These are phyloP conservation scores for Diaporthe australafricana DNA, from an alignment of 2,329 filamentous ascomycete genomes.

Conservation along the genomic window DNA sequence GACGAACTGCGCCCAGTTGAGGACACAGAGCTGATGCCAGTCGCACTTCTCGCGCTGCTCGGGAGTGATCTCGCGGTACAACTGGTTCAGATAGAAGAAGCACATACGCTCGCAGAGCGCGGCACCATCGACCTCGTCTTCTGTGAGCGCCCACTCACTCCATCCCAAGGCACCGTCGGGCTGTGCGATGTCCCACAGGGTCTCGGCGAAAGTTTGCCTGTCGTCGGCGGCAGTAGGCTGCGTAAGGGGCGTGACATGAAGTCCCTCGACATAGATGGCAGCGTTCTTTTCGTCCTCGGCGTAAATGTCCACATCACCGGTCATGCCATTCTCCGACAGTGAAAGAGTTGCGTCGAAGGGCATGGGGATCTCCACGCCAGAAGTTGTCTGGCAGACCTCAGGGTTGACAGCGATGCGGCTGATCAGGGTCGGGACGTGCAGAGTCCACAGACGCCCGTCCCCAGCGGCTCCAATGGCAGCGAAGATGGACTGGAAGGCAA, in stretches of 20 bases:
- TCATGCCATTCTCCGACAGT: conserved; percentile 4
- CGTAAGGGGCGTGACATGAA: conserved; percentile 28
- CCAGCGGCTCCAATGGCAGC: conserved; percentile 22
- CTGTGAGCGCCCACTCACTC: background rate
- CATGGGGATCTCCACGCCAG: background rate
- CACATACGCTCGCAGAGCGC: conserved; percentile 40
- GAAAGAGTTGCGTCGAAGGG: conserved; percentile 3
- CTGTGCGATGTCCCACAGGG: conserved; percentile 23
- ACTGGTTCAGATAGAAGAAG: conserved; percentile 42
- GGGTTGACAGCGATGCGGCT: conserved; percentile 23
- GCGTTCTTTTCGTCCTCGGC: conserved; percentile 11
- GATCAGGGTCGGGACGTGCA: conserved; percentile 30
- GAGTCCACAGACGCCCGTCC: conserved; percentile 6
- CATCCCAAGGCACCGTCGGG: conserved; percentile 5
- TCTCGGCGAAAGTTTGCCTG: conserved; percentile 32
- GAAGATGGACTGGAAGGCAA: conserved; percentile 30
- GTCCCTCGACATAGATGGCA: conserved; percentile 36
- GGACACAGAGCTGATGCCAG: conserved; percentile 38
- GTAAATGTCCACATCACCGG: conserved; percentile 31
- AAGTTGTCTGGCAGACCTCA: conserved; percentile 1
- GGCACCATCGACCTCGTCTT: conserved; percentile 37
- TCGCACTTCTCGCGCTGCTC: conserved; percentile 40
- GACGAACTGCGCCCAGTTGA: conserved; percentile 39
- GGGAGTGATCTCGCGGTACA: conserved; percentile 38
- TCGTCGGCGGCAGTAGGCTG: conserved; percentile 32